These are phyloP conservation scores for Anisogramma anomala DNA, from an alignment of 2,329 filamentous ascomycete genomes.

Conservation along the genomic window DNA sequence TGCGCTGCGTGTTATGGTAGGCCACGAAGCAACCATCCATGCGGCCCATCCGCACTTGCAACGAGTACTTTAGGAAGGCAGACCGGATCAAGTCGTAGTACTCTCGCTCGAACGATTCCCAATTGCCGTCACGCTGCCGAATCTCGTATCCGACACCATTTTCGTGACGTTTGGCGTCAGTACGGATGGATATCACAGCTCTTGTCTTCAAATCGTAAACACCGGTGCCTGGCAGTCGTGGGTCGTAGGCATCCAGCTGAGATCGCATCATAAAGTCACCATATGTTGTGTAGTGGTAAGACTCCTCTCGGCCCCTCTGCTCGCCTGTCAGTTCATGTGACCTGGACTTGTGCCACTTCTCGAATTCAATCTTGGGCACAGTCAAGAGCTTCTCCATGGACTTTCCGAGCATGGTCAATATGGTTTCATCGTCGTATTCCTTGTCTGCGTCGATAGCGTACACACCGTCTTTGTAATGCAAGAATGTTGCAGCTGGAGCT, in stretches of 20 bases:
- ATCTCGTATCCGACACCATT: conserved; percentile 82
- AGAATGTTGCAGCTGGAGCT: conserved; percentile 67
- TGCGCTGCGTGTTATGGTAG: conserved; percentile 86
- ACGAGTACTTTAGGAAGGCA: conserved; percentile 90
- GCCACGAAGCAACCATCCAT: conserved; percentile 99
- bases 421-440: conserved; percentile 70
- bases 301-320: conserved; percentile 59
- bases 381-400: conserved; percentile 96
- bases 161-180: conserved; percentile 64
- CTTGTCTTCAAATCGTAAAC: conserved; percentile 96
- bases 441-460: conserved; percentile 98
- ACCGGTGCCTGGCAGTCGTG: conserved; percentile 74
- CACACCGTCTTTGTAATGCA: conserved; percentile 69
- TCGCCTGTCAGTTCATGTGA: conserved; percentile 60
- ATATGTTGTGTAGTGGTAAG: conserved; percentile 77
- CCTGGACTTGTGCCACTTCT: conserved; percentile 63
- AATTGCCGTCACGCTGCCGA: conserved; percentile 60
- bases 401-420: conserved; percentile 84
- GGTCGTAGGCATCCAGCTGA: conserved; percentile 83
- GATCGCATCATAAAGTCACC: conserved; percentile 90
- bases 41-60: conserved; percentile 91
- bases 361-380: conserved; percentile 67
- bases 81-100: conserved; percentile 94
- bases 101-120: conserved; percentile 87
- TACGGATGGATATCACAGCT: conserved; percentile 81